These are phyloP conservation scores for Artemisia princeps DNA, from an alignment of 140 eudicot species.

Conservation along the genomic window DNA sequence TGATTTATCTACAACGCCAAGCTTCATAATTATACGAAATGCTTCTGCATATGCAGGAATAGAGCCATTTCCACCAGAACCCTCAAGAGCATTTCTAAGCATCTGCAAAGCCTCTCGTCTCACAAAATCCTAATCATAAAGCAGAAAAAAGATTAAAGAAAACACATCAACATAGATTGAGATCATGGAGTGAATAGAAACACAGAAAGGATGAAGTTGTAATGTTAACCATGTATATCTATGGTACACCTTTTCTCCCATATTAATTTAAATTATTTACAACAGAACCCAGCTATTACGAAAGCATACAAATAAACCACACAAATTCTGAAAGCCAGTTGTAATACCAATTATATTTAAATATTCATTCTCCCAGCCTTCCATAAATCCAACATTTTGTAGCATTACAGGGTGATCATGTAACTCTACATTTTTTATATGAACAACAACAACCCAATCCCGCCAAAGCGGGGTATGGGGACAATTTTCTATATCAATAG, in stretches of 20 bases:
- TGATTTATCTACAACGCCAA: conserved; percentile 78
- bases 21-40: conserved; percentile 57
- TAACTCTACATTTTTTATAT: no score
- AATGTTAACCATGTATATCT: conserved; percentile 17
- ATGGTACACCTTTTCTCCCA: not conserved
- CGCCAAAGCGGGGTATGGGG: no score
- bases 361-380: no score
- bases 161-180: not conserved
- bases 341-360: not conserved
- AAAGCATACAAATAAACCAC: conserved; percentile 1
- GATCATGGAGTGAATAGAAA: not conserved
- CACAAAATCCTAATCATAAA: conserved; percentile 68
- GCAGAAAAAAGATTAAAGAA: conserved; percentile 16
- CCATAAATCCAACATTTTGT: no score
- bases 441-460: no score
- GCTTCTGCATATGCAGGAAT: conserved; percentile 77
- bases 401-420: no score
- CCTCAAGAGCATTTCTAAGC: conserved; percentile 89
- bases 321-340: not conserved
- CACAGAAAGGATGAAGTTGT: not conserved
- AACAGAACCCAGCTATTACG: conserved; percentile 3
- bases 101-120: conserved; percentile 86
- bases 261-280: not conserved
- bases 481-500: no score
- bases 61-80: conserved; percentile 75